Percentiles rank a stretch among this genome's conserved stretches.
phyloP scores from a whole-genome alignment of 1,139 yeast genomes.

The Blastobotrys ciferrii region DNA sequence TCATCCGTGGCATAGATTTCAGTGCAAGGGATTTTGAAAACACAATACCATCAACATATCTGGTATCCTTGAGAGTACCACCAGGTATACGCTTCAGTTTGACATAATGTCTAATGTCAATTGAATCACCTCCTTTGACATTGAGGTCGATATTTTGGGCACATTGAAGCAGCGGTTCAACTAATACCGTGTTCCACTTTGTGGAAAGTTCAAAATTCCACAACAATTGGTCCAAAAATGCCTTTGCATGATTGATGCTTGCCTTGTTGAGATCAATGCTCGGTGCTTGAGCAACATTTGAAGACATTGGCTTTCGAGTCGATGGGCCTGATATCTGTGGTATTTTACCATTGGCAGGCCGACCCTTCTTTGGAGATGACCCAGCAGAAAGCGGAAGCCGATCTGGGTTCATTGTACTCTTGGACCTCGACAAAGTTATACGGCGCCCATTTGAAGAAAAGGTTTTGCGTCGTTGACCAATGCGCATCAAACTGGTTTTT shows the following conservation, averaged over 20 bases:
- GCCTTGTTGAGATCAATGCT: conserved; percentile 39
- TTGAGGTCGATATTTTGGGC: conserved; percentile 53
- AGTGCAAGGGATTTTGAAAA: conserved; percentile 86
- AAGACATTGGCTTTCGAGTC: not conserved
- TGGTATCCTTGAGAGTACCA: conserved; percentile 56
- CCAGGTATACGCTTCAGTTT: conserved; percentile 85
- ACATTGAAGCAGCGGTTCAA: conserved; percentile 45
- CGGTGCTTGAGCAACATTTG: conserved; percentile 18
- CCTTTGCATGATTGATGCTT: conserved; percentile 43
- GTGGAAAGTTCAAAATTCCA: conserved; percentile 47
- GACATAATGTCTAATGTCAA: conserved; percentile 83
- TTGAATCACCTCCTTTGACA: conserved; percentile 62
- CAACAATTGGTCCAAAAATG: conserved; percentile 62
- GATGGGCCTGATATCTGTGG: not conserved
- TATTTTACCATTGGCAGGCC: not conserved
- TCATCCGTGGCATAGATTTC: conserved; percentile 66
- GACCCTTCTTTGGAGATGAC: conserved; percentile 6
- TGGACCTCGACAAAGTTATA: conserved; percentile 12
- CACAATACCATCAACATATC: conserved; percentile 71
- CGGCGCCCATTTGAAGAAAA: conserved; percentile 19
- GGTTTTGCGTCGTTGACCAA: conserved; percentile 29
- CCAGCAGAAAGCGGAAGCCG: conserved; percentile 3
- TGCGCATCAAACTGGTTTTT: conserved; percentile 25
- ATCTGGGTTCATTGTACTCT: conserved; percentile 9
- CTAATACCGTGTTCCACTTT: conserved; percentile 53